Conservation (phyloP, 1,284 basidiomycete genomes). For the Papiliotrema nemorosa region DNA sequence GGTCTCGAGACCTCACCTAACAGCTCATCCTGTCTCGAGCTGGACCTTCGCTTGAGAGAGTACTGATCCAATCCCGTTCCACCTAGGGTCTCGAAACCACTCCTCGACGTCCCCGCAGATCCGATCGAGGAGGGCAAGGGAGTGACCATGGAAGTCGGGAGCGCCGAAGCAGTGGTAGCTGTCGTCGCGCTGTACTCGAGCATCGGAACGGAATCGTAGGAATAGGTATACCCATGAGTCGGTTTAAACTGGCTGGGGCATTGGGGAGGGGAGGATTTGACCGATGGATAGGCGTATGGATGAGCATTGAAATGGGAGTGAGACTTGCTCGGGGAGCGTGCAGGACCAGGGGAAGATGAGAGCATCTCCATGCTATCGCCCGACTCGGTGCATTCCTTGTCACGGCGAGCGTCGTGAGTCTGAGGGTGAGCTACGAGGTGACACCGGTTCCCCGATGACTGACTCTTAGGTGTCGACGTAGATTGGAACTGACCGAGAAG, state of each 20-base stretch:
- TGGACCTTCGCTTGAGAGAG: background rate
- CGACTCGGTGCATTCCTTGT: background rate
- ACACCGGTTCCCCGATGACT: background rate
- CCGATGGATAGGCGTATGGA: background rate
- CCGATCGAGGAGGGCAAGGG: background rate
- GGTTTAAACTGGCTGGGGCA: background rate
- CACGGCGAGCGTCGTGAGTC: background rate
- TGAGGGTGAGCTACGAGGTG: background rate
- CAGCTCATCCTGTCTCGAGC: too few relatives aligned
- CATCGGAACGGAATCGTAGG: background rate
- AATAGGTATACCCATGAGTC: background rate
- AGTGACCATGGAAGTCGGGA: background rate
- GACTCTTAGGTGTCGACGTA: conserved; percentile 57
- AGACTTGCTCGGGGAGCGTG: background rate
- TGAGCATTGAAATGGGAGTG: background rate
- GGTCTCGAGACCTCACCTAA: too few relatives aligned
- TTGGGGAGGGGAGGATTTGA: background rate
- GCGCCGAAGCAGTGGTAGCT: background rate
- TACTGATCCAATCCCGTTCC: background rate
- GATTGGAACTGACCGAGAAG: conserved; percentile 62
- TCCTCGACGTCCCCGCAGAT: too few relatives aligned
- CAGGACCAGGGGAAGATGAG: background rate
- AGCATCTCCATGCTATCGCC: background rate
- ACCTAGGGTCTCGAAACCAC: background rate
- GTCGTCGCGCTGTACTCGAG: background rate